These are phyloP conservation scores for Russula sp. DNA, from an alignment of 768 basidiomycete genomes.

Conservation along the genomic window DNA sequence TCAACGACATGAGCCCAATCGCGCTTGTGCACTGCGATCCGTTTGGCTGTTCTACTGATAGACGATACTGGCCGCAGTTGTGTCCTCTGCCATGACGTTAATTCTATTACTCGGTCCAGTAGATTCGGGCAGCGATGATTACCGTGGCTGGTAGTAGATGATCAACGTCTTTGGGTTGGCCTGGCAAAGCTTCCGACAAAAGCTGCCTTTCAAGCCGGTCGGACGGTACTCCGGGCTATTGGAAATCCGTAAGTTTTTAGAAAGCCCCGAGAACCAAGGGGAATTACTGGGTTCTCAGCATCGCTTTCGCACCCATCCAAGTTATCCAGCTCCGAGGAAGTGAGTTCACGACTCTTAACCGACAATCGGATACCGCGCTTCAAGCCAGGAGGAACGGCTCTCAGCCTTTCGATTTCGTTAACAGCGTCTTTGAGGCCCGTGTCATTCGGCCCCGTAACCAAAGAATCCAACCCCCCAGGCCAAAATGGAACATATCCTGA, in stretches of 20 bases:
- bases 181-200: conserved; percentile 17
- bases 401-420: conserved; percentile 39
- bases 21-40: conserved; percentile 58
- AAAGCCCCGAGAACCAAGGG: background rate
- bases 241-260: background rate
- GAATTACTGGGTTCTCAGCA: background rate
- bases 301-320: background rate
- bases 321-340: conserved; percentile 30
- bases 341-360: conserved; percentile 42
- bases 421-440: conserved; percentile 27
- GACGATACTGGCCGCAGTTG: conserved; percentile 50
- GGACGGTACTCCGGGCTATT: background rate
- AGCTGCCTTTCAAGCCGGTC: conserved; percentile 21
- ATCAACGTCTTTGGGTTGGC: conserved; percentile 51
- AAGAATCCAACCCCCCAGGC: conserved; percentile 86
- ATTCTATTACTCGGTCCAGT: conserved; percentile 1
- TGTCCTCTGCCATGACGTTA: conserved; percentile 37
- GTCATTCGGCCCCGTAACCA: conserved; percentile 23
- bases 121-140: conserved; percentile 6
- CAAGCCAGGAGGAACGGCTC: conserved; percentile 77
- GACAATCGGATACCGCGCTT: conserved; percentile 68
- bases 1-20: conserved; percentile 99
- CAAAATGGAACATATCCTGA: conserved; percentile 89
- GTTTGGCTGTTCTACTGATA: conserved; percentile 34
- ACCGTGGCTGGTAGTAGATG: conserved; percentile 50